Conservation (phyloP, 495 filamentous ascomycete genomes). For the Mytilinidion resinicola region DNA sequence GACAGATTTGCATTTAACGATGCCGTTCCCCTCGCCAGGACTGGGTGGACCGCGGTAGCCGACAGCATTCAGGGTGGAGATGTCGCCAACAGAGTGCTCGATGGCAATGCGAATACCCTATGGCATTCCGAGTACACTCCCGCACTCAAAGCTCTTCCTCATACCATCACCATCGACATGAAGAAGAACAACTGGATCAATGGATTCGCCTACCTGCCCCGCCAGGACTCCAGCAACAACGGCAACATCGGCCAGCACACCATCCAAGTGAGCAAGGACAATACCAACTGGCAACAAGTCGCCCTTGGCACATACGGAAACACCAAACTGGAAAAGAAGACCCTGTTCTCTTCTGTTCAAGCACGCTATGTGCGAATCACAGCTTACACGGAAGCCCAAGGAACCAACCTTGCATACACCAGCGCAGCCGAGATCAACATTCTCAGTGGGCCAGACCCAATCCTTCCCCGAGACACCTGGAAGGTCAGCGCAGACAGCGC, state of each 20-base stretch:
- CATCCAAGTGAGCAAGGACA: slow-evolving; percentile 40
- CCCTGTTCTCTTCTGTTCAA: slow-evolving; percentile 5
- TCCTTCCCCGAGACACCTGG: slow-evolving; percentile 4
- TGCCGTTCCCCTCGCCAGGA: slow-evolving; percentile 28
- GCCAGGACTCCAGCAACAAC: slow-evolving; percentile 28
- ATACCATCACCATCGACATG: slow-evolving; percentile 35
- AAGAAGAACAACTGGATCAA: slow-evolving; percentile 34
- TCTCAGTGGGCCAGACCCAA: not conserved
- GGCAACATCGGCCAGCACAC: slow-evolving; percentile 41
- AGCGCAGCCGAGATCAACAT: slow-evolving; percentile 18
- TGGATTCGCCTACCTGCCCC: slow-evolving; percentile 28
- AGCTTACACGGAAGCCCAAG: slow-evolving; percentile 15
- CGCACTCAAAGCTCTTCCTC: slow-evolving; percentile 26
- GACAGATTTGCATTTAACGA: no score
- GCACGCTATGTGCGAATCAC: slow-evolving; percentile 19
- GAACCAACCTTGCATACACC: not conserved
- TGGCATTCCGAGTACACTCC: slow-evolving; percentile 35
- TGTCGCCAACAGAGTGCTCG: slow-evolving; percentile 26
- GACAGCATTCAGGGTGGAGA: slow-evolving; percentile 30
- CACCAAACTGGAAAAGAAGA: slow-evolving; percentile 7
- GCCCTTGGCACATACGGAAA: slow-evolving; percentile 10
- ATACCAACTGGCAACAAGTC: slow-evolving; percentile 25
- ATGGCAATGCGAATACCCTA: slow-evolving; percentile 25
- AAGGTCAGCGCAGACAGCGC: slow-evolving; percentile 11
- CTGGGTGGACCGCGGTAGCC: slow-evolving; percentile 28